phyloP scores from a whole-genome alignment of 2,329 filamentous ascomycete species.

The Lecanicillium sp. region DNA sequence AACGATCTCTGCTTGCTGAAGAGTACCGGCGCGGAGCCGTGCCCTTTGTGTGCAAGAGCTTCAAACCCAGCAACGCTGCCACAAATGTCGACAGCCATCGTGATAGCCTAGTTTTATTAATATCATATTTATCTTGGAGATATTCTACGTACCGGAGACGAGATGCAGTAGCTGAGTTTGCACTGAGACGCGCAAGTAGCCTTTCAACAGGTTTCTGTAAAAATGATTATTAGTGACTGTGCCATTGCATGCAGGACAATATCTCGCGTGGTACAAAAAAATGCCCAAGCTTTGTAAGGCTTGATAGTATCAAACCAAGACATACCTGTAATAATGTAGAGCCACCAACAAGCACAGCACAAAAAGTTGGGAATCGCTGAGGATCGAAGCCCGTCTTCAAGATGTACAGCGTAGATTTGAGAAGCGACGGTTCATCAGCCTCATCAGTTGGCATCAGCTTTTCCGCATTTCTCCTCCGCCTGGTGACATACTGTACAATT shows the following conservation, averaged over 20 bases:
- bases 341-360: conserved; percentile 51
- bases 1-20: neutral
- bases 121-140: neutral
- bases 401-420: conserved; percentile 28
- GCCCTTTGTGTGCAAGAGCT: conserved; percentile 47
- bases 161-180: neutral
- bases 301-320: neutral
- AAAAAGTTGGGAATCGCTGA: conserved; percentile 55
- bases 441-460: conserved; percentile 18
- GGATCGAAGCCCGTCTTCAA: conserved; percentile 44
- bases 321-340: conserved; percentile 53
- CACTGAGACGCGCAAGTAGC: too few relatives aligned
- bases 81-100: conserved; percentile 53
- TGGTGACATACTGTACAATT: conserved; percentile 40
- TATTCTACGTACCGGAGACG: neutral
- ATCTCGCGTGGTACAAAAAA: neutral
- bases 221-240: conserved; percentile 9
- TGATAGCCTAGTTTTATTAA: conserved; percentile 35
- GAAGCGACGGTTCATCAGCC: conserved; percentile 22
- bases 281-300: neutral
- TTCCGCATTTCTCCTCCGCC: conserved; percentile 20
- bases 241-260: neutral
- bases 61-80: conserved; percentile 49
- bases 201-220: conserved; percentile 22
- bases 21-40: conserved; percentile 19